These are phyloP conservation scores for Mucor sp. DNA, from an alignment of 371 early-diverging fungal genomes.

Conservation along the genomic window DNA sequence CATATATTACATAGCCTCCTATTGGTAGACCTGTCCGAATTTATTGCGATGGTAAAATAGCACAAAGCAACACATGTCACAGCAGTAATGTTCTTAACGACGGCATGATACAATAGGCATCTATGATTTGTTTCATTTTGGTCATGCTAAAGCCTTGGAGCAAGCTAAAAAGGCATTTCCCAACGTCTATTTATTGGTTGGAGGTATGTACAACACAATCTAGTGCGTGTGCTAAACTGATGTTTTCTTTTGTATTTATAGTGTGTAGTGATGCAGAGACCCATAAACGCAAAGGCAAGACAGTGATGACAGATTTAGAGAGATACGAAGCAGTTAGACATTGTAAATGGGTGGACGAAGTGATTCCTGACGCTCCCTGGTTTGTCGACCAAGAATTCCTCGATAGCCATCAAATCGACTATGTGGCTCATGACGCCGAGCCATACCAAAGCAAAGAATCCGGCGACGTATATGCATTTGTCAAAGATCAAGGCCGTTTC, in stretches of 20 bases:
- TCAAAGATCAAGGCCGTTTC: conserved; percentile 89
- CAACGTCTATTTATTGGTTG: conserved; percentile 86
- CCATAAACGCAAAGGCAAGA: conserved; percentile 88
- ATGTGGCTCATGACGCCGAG: conserved; percentile 98
- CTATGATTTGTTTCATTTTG: conserved; percentile 95
- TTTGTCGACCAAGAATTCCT: conserved; percentile 86
- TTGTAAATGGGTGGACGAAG: conserved; percentile 97
- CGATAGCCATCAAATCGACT: conserved; percentile 89
- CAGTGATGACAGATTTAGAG: conserved; percentile 89
- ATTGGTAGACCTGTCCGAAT: conserved; percentile 79
- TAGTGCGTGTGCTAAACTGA: too few relatives aligned
- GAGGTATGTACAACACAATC: conserved; percentile 62
- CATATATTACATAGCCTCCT: conserved; percentile 54
- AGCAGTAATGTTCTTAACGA: background rate
- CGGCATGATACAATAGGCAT: conserved; percentile 39
- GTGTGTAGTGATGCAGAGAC: conserved; percentile 88
- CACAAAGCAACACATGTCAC: background rate
- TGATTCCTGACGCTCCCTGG: conserved; percentile 92
- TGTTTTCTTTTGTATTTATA: conserved; percentile 4
- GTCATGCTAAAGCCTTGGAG: conserved; percentile 90
- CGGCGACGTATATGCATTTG: conserved; percentile 94
- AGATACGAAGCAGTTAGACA: conserved; percentile 90
- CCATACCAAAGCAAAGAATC: conserved; percentile 83
- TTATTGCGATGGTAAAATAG: conserved; percentile 78
- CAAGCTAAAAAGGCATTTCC: conserved; percentile 94